Evolutionary conservation across 768 basidiomycete species (phyloP).

Genomic region (Dioszegia hungarica): DNA sequence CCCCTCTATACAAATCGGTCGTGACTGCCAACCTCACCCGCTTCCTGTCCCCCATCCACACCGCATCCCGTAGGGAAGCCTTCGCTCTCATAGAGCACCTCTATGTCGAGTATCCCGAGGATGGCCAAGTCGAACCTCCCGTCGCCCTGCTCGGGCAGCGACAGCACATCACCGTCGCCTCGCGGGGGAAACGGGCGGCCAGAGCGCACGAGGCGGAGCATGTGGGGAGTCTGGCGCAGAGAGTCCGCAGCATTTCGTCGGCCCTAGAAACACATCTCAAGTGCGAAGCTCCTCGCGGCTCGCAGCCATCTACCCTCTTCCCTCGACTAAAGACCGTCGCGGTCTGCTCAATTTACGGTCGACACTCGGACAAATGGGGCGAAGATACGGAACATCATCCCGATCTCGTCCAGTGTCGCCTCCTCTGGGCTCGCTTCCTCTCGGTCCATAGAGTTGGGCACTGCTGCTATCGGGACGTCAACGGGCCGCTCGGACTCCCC

Average conservation of each 20-base stretch:
- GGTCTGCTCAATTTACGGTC: neutral
- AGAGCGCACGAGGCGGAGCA: too few relatives aligned
- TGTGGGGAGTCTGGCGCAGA: too few relatives aligned
- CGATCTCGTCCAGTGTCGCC: neutral
- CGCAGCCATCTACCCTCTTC: too few relatives aligned
- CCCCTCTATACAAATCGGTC: neutral
- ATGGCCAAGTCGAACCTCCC: neutral
- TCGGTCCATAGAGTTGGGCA: neutral
- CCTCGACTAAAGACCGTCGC: neutral
- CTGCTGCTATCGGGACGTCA: neutral
- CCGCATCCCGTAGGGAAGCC: neutral
- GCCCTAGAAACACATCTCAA: too few relatives aligned
- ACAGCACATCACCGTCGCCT: neutral
- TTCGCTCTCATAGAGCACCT: neutral
- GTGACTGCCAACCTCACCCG: neutral
- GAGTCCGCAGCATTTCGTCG: too few relatives aligned
- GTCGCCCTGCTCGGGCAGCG: neutral
- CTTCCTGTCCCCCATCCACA: neutral
- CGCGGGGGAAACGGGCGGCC: too few relatives aligned
- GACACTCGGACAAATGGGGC: neutral
- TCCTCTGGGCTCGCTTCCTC: neutral
- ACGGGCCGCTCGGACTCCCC: neutral
- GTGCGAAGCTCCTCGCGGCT: too few relatives aligned
- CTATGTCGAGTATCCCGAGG: neutral
- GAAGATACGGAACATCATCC: neutral